Base-by-base conservation (phyloP, 2,329 filamentous ascomycete species). In the Trichoderma aggressivum region DNA sequence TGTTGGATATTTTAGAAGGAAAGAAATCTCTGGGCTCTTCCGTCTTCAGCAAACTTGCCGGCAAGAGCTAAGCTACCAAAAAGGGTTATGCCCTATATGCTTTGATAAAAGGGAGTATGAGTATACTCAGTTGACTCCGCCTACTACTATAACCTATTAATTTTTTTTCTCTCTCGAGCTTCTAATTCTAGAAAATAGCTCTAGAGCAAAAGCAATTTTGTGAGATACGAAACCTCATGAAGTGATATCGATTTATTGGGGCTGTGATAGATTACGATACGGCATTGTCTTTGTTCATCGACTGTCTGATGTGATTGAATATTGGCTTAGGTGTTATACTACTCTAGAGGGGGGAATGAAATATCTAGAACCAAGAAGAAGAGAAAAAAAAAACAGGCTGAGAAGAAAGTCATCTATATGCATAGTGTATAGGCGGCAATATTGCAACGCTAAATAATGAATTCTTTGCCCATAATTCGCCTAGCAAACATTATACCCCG, bases 1-100 rank as follows among this genome's bases (percentile, higher is more conserved):
- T 99, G 81, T 86, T 98, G 74, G 89, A 90, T 78, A 91, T 98
- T 77, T 95, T 99, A 80, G 89, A 91, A 70, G 86, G 89, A 77
- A 86, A 84, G 79, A 76, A 77, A 74, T 72, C 75, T 59, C 79
- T 81, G 70, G 77, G 79, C 72, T 75, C 79, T 74, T 77, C 80
- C 72, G 80, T 87, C 74, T 78, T 87, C 30, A 82, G 78, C 81
- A 75, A 77, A 60, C 74, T 80, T 39, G 68, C 75, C 60, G 73
- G 74, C 72, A 76, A 77, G 73, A 78, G 77, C 75, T 81, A 76
- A 73, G 71, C 72, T 10, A 26, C 61, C 47, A 26, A 55, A 55
- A 63, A 59, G 7, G 10, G 16, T 21, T 26, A 39, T 47, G 18
- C 39, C 39, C 21, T 16, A 10, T 30, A 43, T 30, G 24, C 55